Base-by-base conservation (phyloP, 1,139 yeast species). In the Scheffersomyces segobiensis region DNA sequence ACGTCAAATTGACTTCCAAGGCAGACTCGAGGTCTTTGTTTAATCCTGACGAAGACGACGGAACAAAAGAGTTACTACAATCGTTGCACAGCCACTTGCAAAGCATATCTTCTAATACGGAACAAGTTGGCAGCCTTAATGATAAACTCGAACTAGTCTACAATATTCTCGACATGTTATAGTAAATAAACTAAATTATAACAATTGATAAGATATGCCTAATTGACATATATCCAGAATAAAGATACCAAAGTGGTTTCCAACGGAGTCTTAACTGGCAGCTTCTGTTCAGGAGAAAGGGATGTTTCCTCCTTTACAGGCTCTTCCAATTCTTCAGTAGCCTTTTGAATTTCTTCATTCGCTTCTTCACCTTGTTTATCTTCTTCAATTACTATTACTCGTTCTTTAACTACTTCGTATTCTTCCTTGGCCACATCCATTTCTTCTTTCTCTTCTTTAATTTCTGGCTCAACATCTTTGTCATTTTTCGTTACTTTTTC, bases 151-250 rank as follows among this genome's bases (percentile, higher is more conserved):
- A 75, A 54, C 58, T 61, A 17, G 64, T 76, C 52, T 72, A 72
- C 54, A 68, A 70, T 59, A 53, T 66, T 46, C 60, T 75, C 52
- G 76, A 74, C 55, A 62, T 65, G 66, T 49, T 62, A 52, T 60
- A 52, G 54, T 20, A 46, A 46, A 53, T 47, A 51, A 50, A 39
- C 39, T 51, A 19, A 42, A 12, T 26, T 53, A 17, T 24, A 19
- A 17, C 42, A 49, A 49, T 46, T 49, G 18, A 24, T 17, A 51
- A 42, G 46, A 20, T 32, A 20, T 50, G 39, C 14, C 54, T 60
- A 71, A 49, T 67, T 68, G 46, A 70, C 68, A 60, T 62, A 72
- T 26, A 76, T 56, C 79, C 80, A 76, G 58, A 70, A 75, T 14
- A 76, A 64, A 17, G 77, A 65, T n/a, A 76, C 59, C 55, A 75